Percentiles rank a stretch among this genome's conserved stretches.
Evolutionary conservation across 768 basidiomycete genomes (phyloP).

Genomic region (Tulasnella sp.): DNA sequence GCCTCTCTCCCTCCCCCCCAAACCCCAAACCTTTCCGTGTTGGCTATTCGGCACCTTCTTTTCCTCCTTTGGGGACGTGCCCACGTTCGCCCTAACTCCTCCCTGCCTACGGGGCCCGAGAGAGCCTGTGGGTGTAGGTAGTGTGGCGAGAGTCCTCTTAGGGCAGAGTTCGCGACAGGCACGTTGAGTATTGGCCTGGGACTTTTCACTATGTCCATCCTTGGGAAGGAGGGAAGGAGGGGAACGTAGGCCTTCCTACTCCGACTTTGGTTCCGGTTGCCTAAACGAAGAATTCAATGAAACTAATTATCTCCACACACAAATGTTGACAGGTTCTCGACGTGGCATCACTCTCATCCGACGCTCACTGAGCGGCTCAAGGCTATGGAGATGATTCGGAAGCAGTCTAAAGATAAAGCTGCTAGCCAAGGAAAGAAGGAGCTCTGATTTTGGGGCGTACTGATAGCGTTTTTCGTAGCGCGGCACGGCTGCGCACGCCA

Average conservation of each 20-base stretch:
- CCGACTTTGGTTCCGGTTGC: neutral
- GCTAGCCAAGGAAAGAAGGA: slow-evolving; percentile 15
- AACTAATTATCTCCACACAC: neutral
- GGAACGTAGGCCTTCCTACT: neutral
- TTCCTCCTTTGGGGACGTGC: neutral
- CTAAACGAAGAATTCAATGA: neutral
- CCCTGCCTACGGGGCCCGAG: neutral
- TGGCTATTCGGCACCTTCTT: neutral
- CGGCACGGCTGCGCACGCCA: too few species aligned
- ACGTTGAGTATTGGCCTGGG: too few species aligned
- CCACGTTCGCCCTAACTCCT: neutral
- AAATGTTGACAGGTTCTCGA: slow-evolving; percentile 69
- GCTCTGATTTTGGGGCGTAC: neutral
- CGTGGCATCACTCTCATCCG: slow-evolving; percentile 94
- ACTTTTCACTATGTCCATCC: too few species aligned
- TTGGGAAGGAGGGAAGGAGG: too few species aligned
- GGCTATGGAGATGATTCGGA: slow-evolving; percentile 54
- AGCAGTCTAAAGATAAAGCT: neutral
- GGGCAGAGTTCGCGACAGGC: too few species aligned
- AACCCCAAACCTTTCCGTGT: neutral
- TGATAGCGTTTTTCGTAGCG: neutral
- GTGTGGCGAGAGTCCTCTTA: neutral
- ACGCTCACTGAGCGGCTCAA: slow-evolving; percentile 85
- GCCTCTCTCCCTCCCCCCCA: slow-evolving; percentile 1
- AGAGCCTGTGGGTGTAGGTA: too few species aligned